Percentiles rank a stretch among this genome's conserved stretches.
These are phyloP conservation scores for Trichoderma sp. DNA, from an alignment of 2,329 filamentous ascomycete species.

Conservation along the genomic window DNA sequence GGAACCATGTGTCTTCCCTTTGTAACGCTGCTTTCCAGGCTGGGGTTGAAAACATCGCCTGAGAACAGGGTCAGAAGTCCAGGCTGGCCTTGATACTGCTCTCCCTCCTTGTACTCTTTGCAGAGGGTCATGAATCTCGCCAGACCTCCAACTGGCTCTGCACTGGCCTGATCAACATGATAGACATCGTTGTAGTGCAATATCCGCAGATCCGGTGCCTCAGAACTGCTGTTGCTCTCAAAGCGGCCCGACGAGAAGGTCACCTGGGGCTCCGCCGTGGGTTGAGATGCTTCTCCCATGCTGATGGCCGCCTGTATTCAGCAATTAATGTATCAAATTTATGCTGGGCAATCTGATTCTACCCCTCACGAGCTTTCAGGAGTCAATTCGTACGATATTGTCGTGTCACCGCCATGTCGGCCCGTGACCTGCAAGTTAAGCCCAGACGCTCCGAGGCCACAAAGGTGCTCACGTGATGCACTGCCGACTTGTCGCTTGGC, in stretches of 20 bases:
- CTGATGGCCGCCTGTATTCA: not conserved
- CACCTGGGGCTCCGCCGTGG: conserved; percentile 35
- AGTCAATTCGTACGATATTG: not conserved
- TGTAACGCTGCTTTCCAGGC: conserved; percentile 83
- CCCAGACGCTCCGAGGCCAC: conserved; percentile 2
- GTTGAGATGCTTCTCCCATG: conserved; percentile 20
- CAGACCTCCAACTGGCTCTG: conserved; percentile 80
- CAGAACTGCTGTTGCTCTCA: not conserved
- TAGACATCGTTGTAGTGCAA: conserved; percentile 95
- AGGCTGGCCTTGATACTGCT: conserved; percentile 63
- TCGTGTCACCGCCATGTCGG: conserved; percentile 16
- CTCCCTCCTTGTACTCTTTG: conserved; percentile 69
- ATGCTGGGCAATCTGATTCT: not conserved
- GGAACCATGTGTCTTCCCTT: conserved; percentile 91
- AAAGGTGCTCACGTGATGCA: conserved; percentile 22
- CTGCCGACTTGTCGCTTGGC: not conserved
- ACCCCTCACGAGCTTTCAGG: not conserved
- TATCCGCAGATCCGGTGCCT: conserved; percentile 70
- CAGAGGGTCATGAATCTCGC: conserved; percentile 78
- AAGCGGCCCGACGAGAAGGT: conserved; percentile 30
- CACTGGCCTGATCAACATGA: conserved; percentile 74
- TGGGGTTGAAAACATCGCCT: conserved; percentile 90
- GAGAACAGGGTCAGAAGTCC: conserved; percentile 79
- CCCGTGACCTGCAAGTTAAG: conserved; percentile 5
- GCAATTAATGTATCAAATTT: not conserved